These are phyloP conservation scores for Talaromyces sp. DNA, from an alignment of 2,329 filamentous ascomycete species.

Conservation along the genomic window DNA sequence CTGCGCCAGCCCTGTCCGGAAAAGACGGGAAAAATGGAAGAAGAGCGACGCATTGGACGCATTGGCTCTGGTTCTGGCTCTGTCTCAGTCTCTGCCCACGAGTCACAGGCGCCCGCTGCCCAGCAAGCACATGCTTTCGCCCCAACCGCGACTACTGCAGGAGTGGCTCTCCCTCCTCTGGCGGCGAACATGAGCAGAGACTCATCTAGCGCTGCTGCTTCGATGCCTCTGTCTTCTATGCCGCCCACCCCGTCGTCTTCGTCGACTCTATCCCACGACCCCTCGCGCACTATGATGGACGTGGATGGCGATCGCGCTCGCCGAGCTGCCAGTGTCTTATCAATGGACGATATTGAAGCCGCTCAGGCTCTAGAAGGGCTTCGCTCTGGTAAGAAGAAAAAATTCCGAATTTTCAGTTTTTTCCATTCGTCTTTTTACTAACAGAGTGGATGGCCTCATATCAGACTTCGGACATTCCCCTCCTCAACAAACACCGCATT, in stretches of 20 bases:
- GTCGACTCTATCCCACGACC: constrained; percentile 16
- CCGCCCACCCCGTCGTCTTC: not conserved
- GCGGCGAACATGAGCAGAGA: constrained; percentile 1
- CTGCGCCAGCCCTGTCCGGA: not conserved
- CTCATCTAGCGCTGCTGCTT: constrained; percentile 4
- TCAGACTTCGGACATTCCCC: constrained; percentile 9
- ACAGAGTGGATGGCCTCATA: not conserved
- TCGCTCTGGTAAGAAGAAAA: constrained; percentile 54
- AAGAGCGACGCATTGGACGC: not conserved
- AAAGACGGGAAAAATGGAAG: not conserved
- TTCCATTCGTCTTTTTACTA: not conserved
- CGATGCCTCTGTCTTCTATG: constrained; percentile 4
- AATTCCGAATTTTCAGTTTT: not conserved
- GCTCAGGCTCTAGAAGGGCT: constrained; percentile 72
- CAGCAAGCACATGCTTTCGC: constrained; percentile 7
- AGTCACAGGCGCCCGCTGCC: constrained; percentile 7
- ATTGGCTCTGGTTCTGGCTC: not conserved
- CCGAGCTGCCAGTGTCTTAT: constrained; percentile 42
- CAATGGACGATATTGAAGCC: constrained; percentile 51
- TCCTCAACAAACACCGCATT: constrained; percentile 11
- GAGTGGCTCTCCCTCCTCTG: not conserved
- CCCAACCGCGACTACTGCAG: constrained; percentile 2
- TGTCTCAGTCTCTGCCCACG: not conserved
- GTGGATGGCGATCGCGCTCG: constrained; percentile 37
- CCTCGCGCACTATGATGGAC: constrained; percentile 37